Percentiles rank a stretch among this genome's conserved stretches.
phyloP scores from a whole-genome alignment of 805 yeast genomes.

The Candida xiaguanensis region DNA sequence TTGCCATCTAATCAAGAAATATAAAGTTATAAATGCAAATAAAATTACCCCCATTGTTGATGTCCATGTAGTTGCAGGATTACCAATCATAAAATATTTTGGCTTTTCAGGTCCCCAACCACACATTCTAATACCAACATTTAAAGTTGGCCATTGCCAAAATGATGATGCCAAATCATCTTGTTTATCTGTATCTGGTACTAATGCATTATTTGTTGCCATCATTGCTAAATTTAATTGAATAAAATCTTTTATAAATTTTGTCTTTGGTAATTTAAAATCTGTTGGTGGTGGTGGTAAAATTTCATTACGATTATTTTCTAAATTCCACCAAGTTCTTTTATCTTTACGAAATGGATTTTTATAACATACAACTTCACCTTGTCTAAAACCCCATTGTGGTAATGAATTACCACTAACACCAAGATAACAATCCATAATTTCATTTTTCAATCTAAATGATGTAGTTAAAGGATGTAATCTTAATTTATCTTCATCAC shows the following conservation, averaged over 20 bases:
- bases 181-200: constrained; percentile 68
- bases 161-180: constrained; percentile 71
- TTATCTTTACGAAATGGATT: constrained; percentile 69
- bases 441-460: constrained; percentile 67
- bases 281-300: constrained; percentile 59
- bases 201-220: constrained; percentile 78
- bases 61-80: constrained; percentile 69
- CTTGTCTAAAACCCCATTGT: constrained; percentile 97
- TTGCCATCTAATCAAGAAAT: constrained; percentile 56
- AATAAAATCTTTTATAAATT: constrained; percentile 66
- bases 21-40: constrained; percentile 46
- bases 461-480: constrained; percentile 83
- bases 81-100: constrained; percentile 66
- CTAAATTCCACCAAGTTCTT: constrained; percentile 88
- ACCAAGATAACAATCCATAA: constrained; percentile 77
- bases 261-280: constrained; percentile 69
- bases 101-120: constrained; percentile 57
- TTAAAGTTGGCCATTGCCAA: constrained; percentile 81
- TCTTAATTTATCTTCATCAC: constrained; percentile 49
- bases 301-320: constrained; percentile 57
- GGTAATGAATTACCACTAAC: constrained; percentile 82
- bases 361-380: constrained; percentile 83
- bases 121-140: constrained; percentile 72
- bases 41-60: constrained; percentile 58
- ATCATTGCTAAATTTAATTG: constrained; percentile 76